Conservation (phyloP, 2,329 filamentous ascomycete genomes). For the Stachybotrys elegans region DNA sequence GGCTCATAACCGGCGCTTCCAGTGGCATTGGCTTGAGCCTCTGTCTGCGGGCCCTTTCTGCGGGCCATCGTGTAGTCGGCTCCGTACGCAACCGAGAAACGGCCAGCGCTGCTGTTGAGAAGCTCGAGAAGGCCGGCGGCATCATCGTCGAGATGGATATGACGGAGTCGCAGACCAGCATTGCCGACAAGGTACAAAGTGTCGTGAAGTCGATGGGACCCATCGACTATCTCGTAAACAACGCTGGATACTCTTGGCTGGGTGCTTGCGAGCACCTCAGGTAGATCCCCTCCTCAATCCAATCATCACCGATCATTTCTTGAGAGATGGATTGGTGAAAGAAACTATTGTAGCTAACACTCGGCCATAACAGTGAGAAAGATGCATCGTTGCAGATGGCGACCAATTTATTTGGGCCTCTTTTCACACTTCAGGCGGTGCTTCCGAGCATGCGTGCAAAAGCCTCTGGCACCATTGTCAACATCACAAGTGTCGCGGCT, state of each 20-base stretch:
- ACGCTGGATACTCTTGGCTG: conserved; percentile 36
- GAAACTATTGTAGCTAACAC: too few species aligned
- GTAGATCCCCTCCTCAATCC: conserved; percentile 6
- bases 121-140: conserved; percentile 17
- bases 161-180: conserved; percentile 17
- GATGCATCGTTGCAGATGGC: conserved; percentile 36
- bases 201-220: conserved; percentile 19
- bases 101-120: conserved; percentile 11
- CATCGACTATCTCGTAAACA: conserved; percentile 49
- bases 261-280: conserved; percentile 19
- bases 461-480: conserved; percentile 36
- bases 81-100: conserved; percentile 12
- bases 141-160: conserved; percentile 22
- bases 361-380: conserved; percentile 26
- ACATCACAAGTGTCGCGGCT: conserved; percentile 40
- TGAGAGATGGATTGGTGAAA: too few species aligned
- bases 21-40: conserved; percentile 16
- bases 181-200: conserved; percentile 15
- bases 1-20: conserved; percentile 18
- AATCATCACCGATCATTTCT: too few species aligned
- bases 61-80: conserved; percentile 13
- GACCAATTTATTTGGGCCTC: conserved; percentile 44
- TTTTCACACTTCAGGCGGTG: conserved; percentile 41
- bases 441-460: conserved; percentile 40
- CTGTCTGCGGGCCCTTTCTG: conserved; percentile 11